These are phyloP conservation scores for Epichloe coenophiala DNA, from an alignment of 2,329 filamentous ascomycete species.

Conservation along the genomic window DNA sequence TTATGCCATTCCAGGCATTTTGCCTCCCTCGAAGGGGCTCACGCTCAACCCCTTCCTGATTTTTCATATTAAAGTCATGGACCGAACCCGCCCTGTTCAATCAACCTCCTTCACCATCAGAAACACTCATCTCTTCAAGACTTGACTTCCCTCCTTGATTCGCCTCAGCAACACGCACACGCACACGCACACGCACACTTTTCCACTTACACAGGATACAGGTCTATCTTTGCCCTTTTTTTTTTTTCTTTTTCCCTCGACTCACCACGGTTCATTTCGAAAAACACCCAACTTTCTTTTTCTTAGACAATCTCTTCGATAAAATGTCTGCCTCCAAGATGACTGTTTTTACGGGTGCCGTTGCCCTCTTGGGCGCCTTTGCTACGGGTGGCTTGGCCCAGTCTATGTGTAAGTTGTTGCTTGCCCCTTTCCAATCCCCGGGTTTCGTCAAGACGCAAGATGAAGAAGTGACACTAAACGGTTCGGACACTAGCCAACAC, in stretches of 20 bases:
- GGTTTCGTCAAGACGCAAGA: not conserved
- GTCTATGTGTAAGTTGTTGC: slow-evolving; percentile 9
- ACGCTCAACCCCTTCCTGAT: not conserved
- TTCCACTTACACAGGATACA: not conserved
- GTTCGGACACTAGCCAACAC: slow-evolving; percentile 13
- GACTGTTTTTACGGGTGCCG: slow-evolving; percentile 11
- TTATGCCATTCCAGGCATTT: not conserved
- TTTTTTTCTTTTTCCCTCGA: no score
- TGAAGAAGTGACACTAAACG: not conserved
- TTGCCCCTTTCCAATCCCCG: not conserved
- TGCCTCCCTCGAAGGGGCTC: not conserved
- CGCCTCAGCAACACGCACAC: not conserved
- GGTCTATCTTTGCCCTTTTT: no score
- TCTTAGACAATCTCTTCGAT: no score
- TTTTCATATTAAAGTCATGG: not conserved
- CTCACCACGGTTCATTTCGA: not conserved
- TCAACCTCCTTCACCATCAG: not conserved
- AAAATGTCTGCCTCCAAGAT: slow-evolving; percentile 18
- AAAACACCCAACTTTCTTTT: no score
- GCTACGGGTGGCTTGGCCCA: slow-evolving; percentile 9
- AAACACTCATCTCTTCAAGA: not conserved
- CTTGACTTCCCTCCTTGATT: not conserved
- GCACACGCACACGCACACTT: not conserved
- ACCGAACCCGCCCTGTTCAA: not conserved
- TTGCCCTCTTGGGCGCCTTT: slow-evolving; percentile 13